Conservation (phyloP, 1,284 basidiomycete genomes). For the Cutaneotrichosporon sp. region DNA sequence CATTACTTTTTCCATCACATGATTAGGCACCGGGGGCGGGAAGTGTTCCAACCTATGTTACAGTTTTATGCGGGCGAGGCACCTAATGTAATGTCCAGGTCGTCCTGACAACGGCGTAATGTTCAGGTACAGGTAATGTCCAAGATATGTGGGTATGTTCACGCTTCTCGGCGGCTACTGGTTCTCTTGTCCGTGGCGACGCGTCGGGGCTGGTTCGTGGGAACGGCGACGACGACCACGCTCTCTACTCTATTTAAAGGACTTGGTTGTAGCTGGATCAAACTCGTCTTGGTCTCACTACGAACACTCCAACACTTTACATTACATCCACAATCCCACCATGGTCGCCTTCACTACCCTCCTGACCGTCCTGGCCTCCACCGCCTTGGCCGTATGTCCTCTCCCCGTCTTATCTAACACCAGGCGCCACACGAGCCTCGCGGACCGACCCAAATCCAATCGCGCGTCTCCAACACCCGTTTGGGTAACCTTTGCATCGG, state of each 20-base stretch:
- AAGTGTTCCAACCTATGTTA: neutral
- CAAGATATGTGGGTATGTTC: too few relatives aligned
- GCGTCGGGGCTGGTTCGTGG: neutral
- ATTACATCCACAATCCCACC: neutral
- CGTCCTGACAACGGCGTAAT: neutral
- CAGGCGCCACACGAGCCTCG: neutral
- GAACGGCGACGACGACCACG: neutral
- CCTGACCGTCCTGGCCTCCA: neutral
- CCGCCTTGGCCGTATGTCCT: neutral
- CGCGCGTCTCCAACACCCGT: neutral
- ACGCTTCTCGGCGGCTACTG: too few relatives aligned
- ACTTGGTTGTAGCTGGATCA: neutral
- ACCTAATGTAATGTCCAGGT: neutral
- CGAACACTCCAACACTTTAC: too few relatives aligned
- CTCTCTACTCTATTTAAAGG: neutral
- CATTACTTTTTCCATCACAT: too few relatives aligned
- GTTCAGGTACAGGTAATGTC: neutral
- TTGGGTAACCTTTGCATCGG: neutral
- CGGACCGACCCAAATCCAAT: neutral
- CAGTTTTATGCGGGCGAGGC: neutral
- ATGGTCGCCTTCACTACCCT: neutral
- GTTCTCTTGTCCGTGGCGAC: neutral
- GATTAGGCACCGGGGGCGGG: neutral
- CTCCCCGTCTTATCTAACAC: neutral
- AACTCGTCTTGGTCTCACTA: too few relatives aligned